Conservation (phyloP, 2,329 filamentous ascomycete species). For the Paecilomyces variotii region DNA sequence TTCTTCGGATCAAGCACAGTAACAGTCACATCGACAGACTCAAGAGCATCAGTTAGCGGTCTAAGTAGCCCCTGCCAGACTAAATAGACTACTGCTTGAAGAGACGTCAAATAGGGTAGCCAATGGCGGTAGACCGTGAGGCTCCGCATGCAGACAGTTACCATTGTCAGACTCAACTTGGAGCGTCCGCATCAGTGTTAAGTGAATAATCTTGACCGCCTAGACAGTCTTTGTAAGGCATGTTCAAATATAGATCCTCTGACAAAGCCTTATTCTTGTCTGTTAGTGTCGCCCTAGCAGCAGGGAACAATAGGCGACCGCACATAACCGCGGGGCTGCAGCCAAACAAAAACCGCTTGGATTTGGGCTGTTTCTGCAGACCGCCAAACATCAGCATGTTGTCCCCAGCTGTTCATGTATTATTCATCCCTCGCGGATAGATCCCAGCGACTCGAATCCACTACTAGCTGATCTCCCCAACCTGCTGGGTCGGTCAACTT, state of each 20-base stretch:
- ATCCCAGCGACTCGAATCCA: neutral
- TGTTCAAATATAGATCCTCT: neutral
- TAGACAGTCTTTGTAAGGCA: neutral
- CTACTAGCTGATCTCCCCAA: neutral
- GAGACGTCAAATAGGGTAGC: neutral
- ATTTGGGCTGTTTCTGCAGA: neutral
- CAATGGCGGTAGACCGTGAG: neutral
- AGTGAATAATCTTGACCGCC: neutral
- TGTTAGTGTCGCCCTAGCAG: neutral
- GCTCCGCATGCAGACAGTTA: neutral
- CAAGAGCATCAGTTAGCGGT: neutral
- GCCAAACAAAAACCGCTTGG: neutral
- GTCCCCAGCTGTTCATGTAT: neutral
- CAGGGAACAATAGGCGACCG: neutral
- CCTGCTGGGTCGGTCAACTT: neutral
- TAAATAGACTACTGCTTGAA: neutral
- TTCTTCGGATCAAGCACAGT: neutral
- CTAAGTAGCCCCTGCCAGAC: neutral
- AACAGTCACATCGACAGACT: neutral
- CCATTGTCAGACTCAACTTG: neutral
- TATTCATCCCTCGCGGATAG: neutral
- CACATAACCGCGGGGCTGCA: neutral
- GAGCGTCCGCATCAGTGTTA: neutral
- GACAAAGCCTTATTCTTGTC: neutral
- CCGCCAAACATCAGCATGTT: neutral